Conservation (phyloP, 371 early-diverging fungal species). For the Mortierella sp. region DNA sequence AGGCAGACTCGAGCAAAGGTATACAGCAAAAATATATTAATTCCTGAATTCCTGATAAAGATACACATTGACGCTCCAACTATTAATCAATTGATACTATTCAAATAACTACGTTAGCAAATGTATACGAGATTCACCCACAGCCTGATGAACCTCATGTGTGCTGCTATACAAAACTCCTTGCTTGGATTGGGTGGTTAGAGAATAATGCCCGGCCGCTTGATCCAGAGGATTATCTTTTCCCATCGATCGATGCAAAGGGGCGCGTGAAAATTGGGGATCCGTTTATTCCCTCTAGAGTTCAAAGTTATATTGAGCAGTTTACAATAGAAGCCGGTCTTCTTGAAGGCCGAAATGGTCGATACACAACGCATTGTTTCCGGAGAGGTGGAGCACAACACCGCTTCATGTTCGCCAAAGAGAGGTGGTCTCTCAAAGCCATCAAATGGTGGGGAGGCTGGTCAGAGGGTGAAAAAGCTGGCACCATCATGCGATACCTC, state of each 20-base stretch:
- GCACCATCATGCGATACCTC: constrained; percentile 15
- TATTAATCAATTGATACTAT: no score
- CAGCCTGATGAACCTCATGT: not conserved
- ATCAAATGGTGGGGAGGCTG: constrained; percentile 42
- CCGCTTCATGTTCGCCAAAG: constrained; percentile 14
- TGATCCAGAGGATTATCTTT: not conserved
- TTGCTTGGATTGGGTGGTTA: not conserved
- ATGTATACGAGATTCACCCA: not conserved
- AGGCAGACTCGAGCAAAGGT: not conserved
- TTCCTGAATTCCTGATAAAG: not conserved
- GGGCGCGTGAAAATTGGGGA: not conserved
- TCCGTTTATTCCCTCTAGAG: not conserved
- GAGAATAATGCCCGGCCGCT: not conserved
- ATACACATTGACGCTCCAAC: no score
- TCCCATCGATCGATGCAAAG: not conserved
- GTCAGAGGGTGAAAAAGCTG: constrained; percentile 4
- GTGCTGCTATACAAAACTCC: not conserved
- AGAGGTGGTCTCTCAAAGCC: constrained; percentile 20
- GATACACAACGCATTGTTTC: not conserved
- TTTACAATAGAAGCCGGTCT: not conserved
- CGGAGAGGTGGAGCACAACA: constrained; percentile 17
- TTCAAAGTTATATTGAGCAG: not conserved
- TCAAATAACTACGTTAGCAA: not conserved
- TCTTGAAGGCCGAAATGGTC: not conserved
- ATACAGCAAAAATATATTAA: no score